Evolutionary conservation across 345 rosid species (phyloP).

Genomic region (Luvunga scandens): DNA sequence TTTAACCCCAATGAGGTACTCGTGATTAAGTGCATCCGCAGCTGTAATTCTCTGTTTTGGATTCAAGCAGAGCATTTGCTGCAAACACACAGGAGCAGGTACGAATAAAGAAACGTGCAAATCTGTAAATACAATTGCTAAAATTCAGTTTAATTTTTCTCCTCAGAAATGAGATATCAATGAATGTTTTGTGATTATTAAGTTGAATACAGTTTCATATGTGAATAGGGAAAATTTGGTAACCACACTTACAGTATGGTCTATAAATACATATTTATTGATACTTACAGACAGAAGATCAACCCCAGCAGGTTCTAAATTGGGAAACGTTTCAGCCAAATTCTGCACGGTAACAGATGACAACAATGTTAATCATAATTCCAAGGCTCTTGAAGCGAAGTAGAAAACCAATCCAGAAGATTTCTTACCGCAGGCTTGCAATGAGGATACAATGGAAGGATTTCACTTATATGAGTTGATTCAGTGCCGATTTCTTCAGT

Average conservation of each 20-base stretch:
- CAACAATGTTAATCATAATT: background rate
- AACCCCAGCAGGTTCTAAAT: background rate
- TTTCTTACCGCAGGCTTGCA: background rate
- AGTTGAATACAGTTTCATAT: background rate
- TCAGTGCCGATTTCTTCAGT: background rate
- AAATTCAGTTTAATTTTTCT: background rate
- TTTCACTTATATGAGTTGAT: background rate
- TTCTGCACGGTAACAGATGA: background rate
- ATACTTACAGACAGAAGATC: slow-evolving; percentile 5
- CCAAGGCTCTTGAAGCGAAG: background rate
- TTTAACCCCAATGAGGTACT: background rate
- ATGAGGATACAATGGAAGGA: background rate
- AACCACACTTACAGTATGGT: background rate
- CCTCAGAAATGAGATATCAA: background rate
- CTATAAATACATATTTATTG: background rate
- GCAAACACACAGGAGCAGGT: background rate
- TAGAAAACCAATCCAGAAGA: background rate
- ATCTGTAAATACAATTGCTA: background rate
- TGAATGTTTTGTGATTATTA: background rate
- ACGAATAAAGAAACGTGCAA: background rate
- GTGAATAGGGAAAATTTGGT: background rate
- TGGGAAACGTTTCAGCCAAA: background rate
- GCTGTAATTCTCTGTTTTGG: background rate
- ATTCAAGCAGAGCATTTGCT: slow-evolving; percentile 3
- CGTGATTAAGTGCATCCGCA: background rate